Evolutionary conservation across 495 filamentous ascomycete species (phyloP).

Genomic region (Evernia prunastri): DNA sequence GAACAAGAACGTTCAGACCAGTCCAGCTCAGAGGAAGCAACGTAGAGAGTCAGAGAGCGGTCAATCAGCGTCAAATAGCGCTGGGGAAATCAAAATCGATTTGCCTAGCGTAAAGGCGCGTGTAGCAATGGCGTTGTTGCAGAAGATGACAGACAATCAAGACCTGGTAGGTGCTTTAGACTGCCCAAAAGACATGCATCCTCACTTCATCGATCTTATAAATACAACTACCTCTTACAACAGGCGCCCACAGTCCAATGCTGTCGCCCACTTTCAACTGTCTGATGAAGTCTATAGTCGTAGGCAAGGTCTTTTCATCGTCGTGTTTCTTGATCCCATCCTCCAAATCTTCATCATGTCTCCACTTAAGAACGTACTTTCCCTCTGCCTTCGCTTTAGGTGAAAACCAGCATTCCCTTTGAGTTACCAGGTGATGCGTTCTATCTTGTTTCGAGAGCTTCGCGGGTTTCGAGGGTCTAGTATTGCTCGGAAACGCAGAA

Average conservation of each 20-base stretch:
- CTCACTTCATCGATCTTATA: not conserved
- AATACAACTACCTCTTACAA: not conserved
- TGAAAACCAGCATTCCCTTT: constrained; percentile 4
- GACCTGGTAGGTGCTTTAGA: not conserved
- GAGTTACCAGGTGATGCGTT: not conserved
- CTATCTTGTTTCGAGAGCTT: not conserved
- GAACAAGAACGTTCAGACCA: not conserved
- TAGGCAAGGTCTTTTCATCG: not conserved
- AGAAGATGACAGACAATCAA: not conserved
- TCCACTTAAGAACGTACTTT: not conserved
- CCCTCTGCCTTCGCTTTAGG: not conserved
- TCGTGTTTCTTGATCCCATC: not conserved
- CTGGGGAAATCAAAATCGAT: not conserved
- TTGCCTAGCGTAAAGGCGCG: not conserved
- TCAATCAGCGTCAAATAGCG: not conserved
- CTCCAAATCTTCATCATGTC: not conserved
- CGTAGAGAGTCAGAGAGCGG: not conserved
- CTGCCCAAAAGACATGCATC: constrained; percentile 1
- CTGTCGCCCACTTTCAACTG: not conserved
- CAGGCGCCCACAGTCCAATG: constrained; percentile 2
- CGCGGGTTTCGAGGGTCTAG: not conserved
- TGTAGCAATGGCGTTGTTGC: not conserved
- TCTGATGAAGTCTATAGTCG: not conserved
- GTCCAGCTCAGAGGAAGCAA: not conserved
- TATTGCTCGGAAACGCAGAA: not conserved